phyloP scores from a whole-genome alignment of 2,329 filamentous ascomycete species.

The Exophiala spinifera region DNA sequence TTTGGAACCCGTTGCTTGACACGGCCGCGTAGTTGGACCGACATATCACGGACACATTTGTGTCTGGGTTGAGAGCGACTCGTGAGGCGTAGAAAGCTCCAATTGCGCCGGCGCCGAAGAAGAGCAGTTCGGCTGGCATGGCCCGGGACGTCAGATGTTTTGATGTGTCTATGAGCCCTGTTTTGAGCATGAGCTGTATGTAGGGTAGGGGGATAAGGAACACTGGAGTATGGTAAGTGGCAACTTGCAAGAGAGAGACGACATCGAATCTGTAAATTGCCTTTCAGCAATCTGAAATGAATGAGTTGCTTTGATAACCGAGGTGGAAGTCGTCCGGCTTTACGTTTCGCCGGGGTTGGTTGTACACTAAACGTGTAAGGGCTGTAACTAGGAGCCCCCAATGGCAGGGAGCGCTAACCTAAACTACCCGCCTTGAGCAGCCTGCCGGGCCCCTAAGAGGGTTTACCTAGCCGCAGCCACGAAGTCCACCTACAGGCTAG shows the following conservation, averaged over 20 bases:
- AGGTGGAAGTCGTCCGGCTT: background rate
- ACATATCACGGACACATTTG: slow-evolving; percentile 67
- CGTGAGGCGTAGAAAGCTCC: slow-evolving; percentile 30
- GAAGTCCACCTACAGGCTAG: too few species aligned
- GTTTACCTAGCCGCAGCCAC: too few species aligned
- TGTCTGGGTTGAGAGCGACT: slow-evolving; percentile 32
- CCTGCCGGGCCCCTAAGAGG: too few species aligned
- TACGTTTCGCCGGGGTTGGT: background rate
- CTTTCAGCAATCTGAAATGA: background rate
- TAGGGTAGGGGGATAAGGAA: background rate
- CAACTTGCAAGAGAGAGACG: background rate
- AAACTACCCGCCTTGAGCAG: too few species aligned
- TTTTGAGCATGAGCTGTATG: background rate
- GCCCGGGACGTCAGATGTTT: background rate
- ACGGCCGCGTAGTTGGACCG: slow-evolving; percentile 70
- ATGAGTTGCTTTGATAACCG: background rate
- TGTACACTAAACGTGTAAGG: too few species aligned
- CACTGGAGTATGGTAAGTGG: background rate
- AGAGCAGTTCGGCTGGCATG: slow-evolving; percentile 27
- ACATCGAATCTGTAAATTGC: background rate
- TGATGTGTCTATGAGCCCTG: background rate
- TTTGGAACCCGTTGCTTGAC: slow-evolving; percentile 57
- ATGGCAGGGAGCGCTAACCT: too few species aligned
- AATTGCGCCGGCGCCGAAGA: slow-evolving; percentile 31
- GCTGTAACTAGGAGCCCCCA: too few species aligned